Conservation (phyloP, 441 rosid species). For the Erysimum pusillum region DNA sequence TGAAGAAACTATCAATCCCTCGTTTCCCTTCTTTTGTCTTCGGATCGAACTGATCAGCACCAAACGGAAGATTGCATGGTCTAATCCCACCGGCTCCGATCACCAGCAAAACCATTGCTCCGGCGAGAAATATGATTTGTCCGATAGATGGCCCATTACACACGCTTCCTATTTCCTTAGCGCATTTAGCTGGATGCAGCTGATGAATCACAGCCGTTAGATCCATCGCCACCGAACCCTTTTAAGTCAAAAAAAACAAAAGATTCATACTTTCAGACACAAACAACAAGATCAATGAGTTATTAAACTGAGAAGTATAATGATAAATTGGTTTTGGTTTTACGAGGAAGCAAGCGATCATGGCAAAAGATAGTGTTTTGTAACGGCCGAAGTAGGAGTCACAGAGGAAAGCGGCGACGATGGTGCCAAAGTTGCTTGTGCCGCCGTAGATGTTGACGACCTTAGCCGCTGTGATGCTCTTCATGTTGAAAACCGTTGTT, state of each 20-base stretch:
- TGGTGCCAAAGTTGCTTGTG: constrained; percentile 68
- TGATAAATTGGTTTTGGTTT: neutral
- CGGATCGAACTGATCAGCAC: constrained; percentile 81
- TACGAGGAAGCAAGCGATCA: constrained; percentile 71
- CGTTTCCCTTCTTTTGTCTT: constrained; percentile 66
- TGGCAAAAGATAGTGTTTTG: constrained; percentile 64
- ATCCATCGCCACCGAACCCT: constrained; percentile 69
- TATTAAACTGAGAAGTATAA: neutral
- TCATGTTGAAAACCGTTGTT: constrained; percentile 72
- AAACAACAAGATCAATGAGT: neutral
- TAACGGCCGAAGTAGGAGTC: constrained; percentile 83
- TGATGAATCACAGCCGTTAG: constrained; percentile 62
- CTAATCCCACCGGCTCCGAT: constrained; percentile 81
- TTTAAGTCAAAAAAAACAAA: constrained; percentile 21
- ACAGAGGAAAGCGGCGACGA: constrained; percentile 69
- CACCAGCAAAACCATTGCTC: constrained; percentile 58
- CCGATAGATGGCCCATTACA: constrained; percentile 62
- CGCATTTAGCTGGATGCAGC: constrained; percentile 66
- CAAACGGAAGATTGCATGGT: constrained; percentile 79
- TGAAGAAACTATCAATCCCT: constrained; percentile 76
- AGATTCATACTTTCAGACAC: constrained; percentile 10
- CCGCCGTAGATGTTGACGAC: constrained; percentile 67
- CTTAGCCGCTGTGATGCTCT: constrained; percentile 70
- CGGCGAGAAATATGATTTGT: constrained; percentile 59
- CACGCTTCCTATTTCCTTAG: constrained; percentile 37